Evolutionary conservation across 345 rosid species (phyloP), one percentile per base, ranked within the genome.

Genomic region (Anacardium occidentale): DNA sequence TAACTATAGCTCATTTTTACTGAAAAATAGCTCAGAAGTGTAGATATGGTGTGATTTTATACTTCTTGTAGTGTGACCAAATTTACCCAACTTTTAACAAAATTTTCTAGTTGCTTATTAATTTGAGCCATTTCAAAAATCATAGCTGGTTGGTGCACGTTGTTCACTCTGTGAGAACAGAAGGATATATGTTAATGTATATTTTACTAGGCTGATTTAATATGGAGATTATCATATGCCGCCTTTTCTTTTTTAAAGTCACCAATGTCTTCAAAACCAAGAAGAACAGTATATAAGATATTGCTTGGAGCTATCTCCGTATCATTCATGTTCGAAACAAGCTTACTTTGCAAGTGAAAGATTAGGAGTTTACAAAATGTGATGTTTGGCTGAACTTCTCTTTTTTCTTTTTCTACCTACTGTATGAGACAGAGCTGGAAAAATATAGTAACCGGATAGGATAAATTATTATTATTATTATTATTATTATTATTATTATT

Each of bases 41-140:
- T 12, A 40, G 51, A 15, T 56, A n/a, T 40, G 52, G 56, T 55
- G 18, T 21, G n/a, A 55, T 7, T 40, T 48, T 68, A 20, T 34
- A 55, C 14, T 55, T 40, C 34, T 52, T 48, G 37, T 40, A 21
- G 13, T 54, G 13, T 22, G 37, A 21, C 13, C 29, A 25, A 20
- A 54, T 52, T 15, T 48, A 26, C 24, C 22, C 22, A 4, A 42
- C 40, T 10, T 8, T 22, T 25, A 12, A 20, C 40, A 18, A 52
- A 18, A 13, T 66, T 14, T 9, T 52, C 59, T 51, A 18, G 26
- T 29, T 51, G 8, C 55, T 51, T 64, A 26, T 34, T 60, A 8
- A 5, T 53, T 68, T 68, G 71, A 68, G 52, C 53, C 17, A 40
- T 40, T 55, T 40, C 17, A 5, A 24, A 67, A 14, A 68, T 22